Evolutionary conservation across 148 eudicot genomes (phyloP).

Genomic region (Vaccinium macrocarpon): DNA sequence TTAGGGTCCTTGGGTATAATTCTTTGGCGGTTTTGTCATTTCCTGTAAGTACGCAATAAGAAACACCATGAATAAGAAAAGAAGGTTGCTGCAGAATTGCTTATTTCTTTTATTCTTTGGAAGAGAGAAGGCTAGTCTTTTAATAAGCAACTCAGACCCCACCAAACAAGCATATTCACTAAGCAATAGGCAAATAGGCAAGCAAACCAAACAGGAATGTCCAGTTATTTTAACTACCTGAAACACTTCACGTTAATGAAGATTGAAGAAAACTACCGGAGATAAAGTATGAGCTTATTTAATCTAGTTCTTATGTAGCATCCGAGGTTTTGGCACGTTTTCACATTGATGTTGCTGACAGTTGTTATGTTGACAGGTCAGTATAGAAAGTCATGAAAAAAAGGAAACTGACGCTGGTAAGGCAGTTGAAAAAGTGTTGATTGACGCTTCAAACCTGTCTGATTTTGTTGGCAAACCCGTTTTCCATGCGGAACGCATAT

Average conservation of each 20-base stretch:
- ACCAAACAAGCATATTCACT: neutral
- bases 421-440: constrained; percentile 54
- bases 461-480: constrained; percentile 97
- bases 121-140: neutral
- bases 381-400: constrained; percentile 30
- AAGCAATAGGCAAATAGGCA: neutral
- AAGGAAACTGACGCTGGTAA: constrained; percentile 33
- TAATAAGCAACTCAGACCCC: neutral
- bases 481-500: constrained; percentile 96
- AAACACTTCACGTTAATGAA: neutral
- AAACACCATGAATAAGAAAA: neutral
- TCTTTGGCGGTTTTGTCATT: neutral
- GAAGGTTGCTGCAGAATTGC: neutral
- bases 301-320: neutral
- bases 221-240: neutral
- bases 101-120: neutral
- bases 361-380: constrained; percentile 38
- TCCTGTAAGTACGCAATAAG: neutral
- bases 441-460: constrained; percentile 65
- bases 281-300: neutral
- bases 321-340: neutral
- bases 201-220: neutral
- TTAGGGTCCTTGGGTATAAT: neutral
- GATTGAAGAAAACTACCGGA: neutral
- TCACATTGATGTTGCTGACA: neutral